Percentiles rank a stretch among this genome's conserved stretches.
Conservation (phyloP, 192 early-diverging fungal species). For the Spizellomyces punctatus region DNA sequence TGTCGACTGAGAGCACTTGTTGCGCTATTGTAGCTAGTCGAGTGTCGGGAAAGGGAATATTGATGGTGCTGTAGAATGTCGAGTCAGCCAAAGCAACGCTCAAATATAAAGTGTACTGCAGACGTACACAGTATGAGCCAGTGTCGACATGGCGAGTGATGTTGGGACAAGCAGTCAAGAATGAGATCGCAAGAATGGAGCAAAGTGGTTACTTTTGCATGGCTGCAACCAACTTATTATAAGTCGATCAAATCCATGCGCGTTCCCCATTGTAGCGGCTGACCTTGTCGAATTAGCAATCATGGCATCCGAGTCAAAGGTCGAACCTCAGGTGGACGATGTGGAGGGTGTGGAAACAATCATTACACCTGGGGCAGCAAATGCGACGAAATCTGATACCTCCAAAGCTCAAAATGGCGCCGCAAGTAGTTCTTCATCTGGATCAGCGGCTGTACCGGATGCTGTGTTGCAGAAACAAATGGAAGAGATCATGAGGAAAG, state of each 20-base stretch:
- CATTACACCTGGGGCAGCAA: not conserved
- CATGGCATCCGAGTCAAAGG: slow-evolving; percentile 4
- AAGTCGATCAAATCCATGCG: too few species aligned
- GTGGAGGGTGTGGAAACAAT: not conserved
- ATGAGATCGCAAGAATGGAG: too few species aligned
- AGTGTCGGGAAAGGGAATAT: slow-evolving; percentile 15
- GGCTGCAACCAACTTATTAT: too few species aligned
- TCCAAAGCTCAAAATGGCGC: not conserved
- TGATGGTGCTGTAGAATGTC: slow-evolving; percentile 3
- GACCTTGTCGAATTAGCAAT: not conserved
- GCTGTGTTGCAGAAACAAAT: not conserved
- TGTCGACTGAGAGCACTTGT: slow-evolving; percentile 19
- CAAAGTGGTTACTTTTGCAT: too few species aligned
- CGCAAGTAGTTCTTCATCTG: not conserved
- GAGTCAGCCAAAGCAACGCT: not conserved
- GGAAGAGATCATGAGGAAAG: slow-evolving; percentile 20
- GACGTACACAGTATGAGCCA: not conserved
- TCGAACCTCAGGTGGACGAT: not conserved
- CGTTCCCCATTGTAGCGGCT: too few species aligned
- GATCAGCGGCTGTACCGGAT: not conserved
- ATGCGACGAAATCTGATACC: not conserved
- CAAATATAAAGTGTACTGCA: not conserved
- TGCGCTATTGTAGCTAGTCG: slow-evolving; percentile 9
- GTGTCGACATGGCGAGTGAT: not conserved
- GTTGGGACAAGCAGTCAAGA: not conserved